These are phyloP conservation scores for Rhizoclosmatium globosum DNA, from an alignment of 192 early-diverging fungal species.

Conservation along the genomic window DNA sequence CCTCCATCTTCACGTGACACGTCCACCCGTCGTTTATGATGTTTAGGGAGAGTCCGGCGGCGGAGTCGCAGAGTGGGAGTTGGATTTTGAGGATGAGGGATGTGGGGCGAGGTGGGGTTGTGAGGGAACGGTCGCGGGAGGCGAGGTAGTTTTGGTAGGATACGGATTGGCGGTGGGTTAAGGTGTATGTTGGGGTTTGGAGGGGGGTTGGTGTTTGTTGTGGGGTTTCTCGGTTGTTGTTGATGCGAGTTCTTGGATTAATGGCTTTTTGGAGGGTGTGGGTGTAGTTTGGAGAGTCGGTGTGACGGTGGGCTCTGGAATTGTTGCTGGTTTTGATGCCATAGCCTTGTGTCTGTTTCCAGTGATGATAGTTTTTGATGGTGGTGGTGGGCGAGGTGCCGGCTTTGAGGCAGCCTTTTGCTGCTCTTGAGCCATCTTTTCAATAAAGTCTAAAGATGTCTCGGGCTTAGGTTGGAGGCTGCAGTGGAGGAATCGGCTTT, in stretches of 20 bases:
- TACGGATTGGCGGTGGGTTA: constrained; percentile 48
- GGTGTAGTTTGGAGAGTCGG: neutral
- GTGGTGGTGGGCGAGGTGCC: constrained; percentile 15
- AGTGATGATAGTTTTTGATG: constrained; percentile 7
- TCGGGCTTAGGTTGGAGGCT: constrained; percentile 20
- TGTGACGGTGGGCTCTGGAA: neutral
- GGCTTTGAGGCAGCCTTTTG: constrained; percentile 22
- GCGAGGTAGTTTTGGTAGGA: constrained; percentile 49
- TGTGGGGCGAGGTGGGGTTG: constrained; percentile 49
- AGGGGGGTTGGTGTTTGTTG: neutral
- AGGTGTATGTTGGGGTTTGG: constrained; percentile 43
- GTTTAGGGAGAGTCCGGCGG: constrained; percentile 41
- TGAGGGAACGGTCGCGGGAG: constrained; percentile 36
- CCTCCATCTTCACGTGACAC: constrained; percentile 17
- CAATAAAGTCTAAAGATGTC: constrained; percentile 51
- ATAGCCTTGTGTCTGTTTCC: constrained; percentile 21
- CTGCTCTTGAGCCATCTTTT: constrained; percentile 31
- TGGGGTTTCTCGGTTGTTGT: neutral
- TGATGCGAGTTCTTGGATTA: constrained; percentile 38
- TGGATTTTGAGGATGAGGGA: constrained; percentile 53
- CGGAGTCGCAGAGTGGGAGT: constrained; percentile 43
- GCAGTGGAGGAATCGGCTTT: constrained; percentile 9
- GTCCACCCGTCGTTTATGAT: constrained; percentile 20
- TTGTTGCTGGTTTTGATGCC: neutral
- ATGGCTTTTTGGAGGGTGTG: constrained; percentile 13